Evolutionary conservation across 2,329 filamentous ascomycete genomes (phyloP), one percentile per base, ranked within the genome.

Genomic region (Nemania sp.): DNA sequence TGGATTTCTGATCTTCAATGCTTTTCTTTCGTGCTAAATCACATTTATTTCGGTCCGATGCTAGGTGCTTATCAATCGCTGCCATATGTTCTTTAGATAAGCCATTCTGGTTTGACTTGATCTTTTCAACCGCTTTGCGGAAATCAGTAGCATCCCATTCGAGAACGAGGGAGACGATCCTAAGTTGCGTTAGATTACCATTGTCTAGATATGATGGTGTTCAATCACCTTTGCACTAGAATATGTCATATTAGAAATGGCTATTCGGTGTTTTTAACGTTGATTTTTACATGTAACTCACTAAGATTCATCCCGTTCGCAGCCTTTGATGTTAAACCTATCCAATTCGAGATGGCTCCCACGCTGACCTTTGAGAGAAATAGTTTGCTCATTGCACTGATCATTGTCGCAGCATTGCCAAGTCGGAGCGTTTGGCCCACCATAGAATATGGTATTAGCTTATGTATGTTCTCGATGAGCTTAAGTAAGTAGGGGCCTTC

Each of bases 321-420:
- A 0, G 86, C 81, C 41, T 83, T 83, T 41, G 82, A 80, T 0
- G 86, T 91, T 33, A 90, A 68, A 0, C 90, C 89, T 9, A 92
- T 80, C 86, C 87, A 93, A 67, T 91, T 92, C 4, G 89, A 90
- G 45, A 93, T 72, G 6, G 84, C 84, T 1, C 83, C 84, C 4
- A 93, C 77, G 60, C 87, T 89, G 52, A 91, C 74, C 72, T 94
- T 94, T n/a, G 89, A 85, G 12, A 94, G 77, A 14, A 92, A 77
- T 14, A 93, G 73, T 48, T 78, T 81, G 68, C 89, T 80, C 79
- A 93, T 86, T 53, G 80, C 89, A 64, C 81, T 88, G 51, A 93
- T 86, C 89, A 94, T 92, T 17, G 84, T 88, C 1, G 89, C 89
- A 0, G 89, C 89, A 66, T 93, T 94, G 5, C 89, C 87, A 12